These are phyloP conservation scores for Ceratocystis variospora DNA, from an alignment of 2,329 filamentous ascomycete genomes.

Conservation along the genomic window DNA sequence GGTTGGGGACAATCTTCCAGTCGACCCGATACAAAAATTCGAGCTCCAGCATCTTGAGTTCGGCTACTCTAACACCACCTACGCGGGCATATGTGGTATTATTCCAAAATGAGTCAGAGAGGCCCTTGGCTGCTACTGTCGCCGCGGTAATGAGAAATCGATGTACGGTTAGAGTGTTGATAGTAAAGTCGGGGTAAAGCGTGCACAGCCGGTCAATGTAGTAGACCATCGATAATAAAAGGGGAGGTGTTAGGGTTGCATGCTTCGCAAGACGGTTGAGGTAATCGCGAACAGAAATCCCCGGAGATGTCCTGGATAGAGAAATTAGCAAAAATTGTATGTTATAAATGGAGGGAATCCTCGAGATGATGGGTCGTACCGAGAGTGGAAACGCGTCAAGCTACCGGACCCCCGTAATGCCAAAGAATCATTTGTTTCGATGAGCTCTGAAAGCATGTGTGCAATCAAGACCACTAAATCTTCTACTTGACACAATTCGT, in stretches of 20 bases:
- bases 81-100: slow-evolving; percentile 93
- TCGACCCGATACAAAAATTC: slow-evolving; percentile 87
- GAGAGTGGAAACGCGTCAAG: slow-evolving; percentile 87
- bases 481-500: slow-evolving; percentile 68
- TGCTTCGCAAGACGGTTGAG: slow-evolving; percentile 84
- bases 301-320: slow-evolving; percentile 49
- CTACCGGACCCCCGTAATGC: slow-evolving; percentile 60
- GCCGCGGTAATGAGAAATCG: slow-evolving; percentile 93
- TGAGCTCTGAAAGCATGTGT: slow-evolving; percentile 90
- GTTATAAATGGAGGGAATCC: background rate
- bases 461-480: slow-evolving; percentile 84
- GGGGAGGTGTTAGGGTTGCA: slow-evolving; percentile 80
- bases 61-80: slow-evolving; percentile 77
- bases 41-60: slow-evolving; percentile 80
- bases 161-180: slow-evolving; percentile 91
- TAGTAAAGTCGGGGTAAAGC: slow-evolving; percentile 86
- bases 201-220: slow-evolving; percentile 93
- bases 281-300: slow-evolving; percentile 90
- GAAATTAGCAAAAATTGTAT: background rate
- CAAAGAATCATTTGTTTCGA: slow-evolving; percentile 79
- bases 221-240: slow-evolving; percentile 97
- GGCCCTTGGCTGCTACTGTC: slow-evolving; percentile 86
- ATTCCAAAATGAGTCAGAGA: slow-evolving; percentile 96
- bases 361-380: slow-evolving; percentile 36
- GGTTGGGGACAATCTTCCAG: slow-evolving; percentile 93